Evolutionary conservation across 106 monocot species (phyloP).

Genomic region (Dendrobium catenatum): DNA sequence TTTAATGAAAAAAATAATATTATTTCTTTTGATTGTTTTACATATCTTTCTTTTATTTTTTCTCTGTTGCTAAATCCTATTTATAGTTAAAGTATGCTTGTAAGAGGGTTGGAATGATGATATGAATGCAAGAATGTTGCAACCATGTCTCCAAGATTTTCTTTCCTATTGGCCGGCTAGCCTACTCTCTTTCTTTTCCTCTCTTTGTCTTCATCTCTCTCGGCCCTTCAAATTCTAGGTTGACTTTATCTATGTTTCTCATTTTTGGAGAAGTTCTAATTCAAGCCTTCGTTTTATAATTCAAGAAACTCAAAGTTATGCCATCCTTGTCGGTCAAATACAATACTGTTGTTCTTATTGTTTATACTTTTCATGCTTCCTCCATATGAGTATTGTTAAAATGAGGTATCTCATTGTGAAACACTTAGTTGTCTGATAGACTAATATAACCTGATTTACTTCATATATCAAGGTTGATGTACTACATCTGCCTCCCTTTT

Average conservation of each 20-base stretch:
- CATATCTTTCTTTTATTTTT: too few relatives aligned
- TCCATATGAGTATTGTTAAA: neutral
- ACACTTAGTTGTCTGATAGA: neutral
- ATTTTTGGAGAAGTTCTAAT: too few relatives aligned
- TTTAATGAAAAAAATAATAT: too few relatives aligned
- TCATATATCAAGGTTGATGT: conserved; percentile 1
- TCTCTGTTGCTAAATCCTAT: neutral
- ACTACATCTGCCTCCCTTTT: neutral
- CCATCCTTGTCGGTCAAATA: neutral
- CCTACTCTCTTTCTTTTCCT: too few relatives aligned
- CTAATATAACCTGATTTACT: neutral
- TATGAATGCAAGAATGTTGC: neutral
- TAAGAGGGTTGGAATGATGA: neutral
- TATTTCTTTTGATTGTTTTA: too few relatives aligned
- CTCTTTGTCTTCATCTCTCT: too few relatives aligned
- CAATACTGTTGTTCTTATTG: neutral
- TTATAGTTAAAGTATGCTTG: neutral
- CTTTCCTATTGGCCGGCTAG: too few relatives aligned
- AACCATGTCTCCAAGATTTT: neutral
- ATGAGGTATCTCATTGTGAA: neutral
- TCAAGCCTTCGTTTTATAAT: too few relatives aligned
- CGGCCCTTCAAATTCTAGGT: too few relatives aligned
- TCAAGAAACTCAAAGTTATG: too few relatives aligned
- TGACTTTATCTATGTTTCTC: too few relatives aligned
- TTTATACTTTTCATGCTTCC: neutral